A percentile compares a stretch with the other conserved stretches of the same genome.
Evolutionary conservation across 2,329 filamentous ascomycete species (phyloP).

Genomic region (Fusarium tanahbumbuense): DNA sequence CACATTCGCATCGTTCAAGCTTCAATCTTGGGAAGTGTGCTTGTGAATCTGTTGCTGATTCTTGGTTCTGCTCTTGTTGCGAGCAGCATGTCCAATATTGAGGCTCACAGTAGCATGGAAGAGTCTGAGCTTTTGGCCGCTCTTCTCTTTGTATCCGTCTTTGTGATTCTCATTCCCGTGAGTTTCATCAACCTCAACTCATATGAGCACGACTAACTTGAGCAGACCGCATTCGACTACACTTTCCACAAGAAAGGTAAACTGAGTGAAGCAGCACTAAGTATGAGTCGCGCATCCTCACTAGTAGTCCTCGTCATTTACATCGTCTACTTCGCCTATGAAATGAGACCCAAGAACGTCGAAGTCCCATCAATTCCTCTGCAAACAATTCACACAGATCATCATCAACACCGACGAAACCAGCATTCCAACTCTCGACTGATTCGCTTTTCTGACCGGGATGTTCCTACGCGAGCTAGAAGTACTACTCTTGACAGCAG

Average conservation of each 20-base stretch:
- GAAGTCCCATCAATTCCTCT: slow-evolving; percentile 79
- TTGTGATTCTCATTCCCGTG: slow-evolving; percentile 54
- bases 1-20: slow-evolving; percentile 82
- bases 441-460: slow-evolving; percentile 49
- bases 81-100: slow-evolving; percentile 74
- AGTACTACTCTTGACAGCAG: slow-evolving; percentile 33
- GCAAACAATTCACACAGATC: slow-evolving; percentile 63
- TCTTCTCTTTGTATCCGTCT: slow-evolving; percentile 54
- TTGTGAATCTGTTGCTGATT: slow-evolving; percentile 81
- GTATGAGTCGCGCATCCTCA: slow-evolving; percentile 82
- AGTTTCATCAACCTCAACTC: not conserved
- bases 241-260: slow-evolving; percentile 66
- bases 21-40: slow-evolving; percentile 78
- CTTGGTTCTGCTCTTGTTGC: slow-evolving; percentile 80
- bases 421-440: slow-evolving; percentile 37
- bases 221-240: slow-evolving; percentile 56
- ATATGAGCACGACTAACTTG: not conserved
- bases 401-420: slow-evolving; percentile 13
- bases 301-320: slow-evolving; percentile 80
- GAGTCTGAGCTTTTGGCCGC: slow-evolving; percentile 53
- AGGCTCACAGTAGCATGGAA: slow-evolving; percentile 61
- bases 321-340: slow-evolving; percentile 78
- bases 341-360: slow-evolving; percentile 72
- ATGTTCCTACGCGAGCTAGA: slow-evolving; percentile 19
- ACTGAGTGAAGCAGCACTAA: slow-evolving; percentile 72